phyloP scores from a whole-genome alignment of 2,329 filamentous ascomycete species.

The Monosporascus ibericus region DNA sequence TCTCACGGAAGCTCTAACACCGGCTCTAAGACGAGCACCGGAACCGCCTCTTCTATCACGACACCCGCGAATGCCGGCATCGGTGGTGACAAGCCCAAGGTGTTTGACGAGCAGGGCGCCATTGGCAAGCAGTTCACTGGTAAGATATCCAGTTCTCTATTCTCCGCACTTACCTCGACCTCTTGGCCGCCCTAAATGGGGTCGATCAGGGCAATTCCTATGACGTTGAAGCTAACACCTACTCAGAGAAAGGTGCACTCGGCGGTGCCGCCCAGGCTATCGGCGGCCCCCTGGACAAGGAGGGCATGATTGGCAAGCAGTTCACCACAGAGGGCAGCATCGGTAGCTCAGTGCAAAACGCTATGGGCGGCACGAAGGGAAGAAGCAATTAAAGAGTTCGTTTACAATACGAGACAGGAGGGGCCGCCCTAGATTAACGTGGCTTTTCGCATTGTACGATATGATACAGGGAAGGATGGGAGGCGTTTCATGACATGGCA shows the following conservation, averaged over 20 bases:
- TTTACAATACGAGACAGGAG: too few species aligned
- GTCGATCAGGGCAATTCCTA: not conserved
- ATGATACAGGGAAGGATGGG: slow-evolving; percentile 3
- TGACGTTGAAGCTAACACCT: not conserved
- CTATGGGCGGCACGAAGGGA: slow-evolving; percentile 32
- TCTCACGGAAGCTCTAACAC: slow-evolving; percentile 25
- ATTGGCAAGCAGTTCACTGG: slow-evolving; percentile 52
- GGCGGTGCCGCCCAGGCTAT: slow-evolving; percentile 44
- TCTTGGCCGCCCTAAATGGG: not conserved
- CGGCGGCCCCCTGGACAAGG: slow-evolving; percentile 43
- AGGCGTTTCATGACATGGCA: slow-evolving; percentile 7
- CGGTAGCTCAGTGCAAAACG: slow-evolving; percentile 45
- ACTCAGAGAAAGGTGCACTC: slow-evolving; percentile 38
- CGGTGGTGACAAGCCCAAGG: slow-evolving; percentile 29
- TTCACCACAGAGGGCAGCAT: slow-evolving; percentile 48
- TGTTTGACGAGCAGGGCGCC: slow-evolving; percentile 42
- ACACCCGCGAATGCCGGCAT: slow-evolving; percentile 25
- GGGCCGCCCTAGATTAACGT: too few species aligned
- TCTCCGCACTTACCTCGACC: not conserved
- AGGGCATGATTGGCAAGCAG: slow-evolving; percentile 48
- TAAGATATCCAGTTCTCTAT: slow-evolving; percentile 14
- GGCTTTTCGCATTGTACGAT: too few species aligned
- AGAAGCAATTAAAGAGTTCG: slow-evolving; percentile 18
- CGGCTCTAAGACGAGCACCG: slow-evolving; percentile 21
- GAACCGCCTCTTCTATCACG: slow-evolving; percentile 20